Evolutionary conservation across 164 flowering plant genomes (phyloP).

Genomic region (Cinnamomum micranthum): DNA sequence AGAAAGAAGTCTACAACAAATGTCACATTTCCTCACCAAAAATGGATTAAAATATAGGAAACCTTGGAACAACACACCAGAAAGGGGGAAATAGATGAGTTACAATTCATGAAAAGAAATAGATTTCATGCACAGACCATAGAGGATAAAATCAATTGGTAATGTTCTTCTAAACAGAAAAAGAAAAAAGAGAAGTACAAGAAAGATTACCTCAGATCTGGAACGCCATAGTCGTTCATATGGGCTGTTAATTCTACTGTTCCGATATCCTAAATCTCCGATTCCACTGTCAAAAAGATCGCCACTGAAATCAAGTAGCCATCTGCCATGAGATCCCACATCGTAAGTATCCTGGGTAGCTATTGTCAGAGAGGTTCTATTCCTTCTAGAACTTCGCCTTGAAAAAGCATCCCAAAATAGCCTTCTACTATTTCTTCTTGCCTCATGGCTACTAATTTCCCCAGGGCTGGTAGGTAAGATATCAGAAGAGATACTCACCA

Average conservation of each 20-base stretch:
- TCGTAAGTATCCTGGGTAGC: slow-evolving; percentile 43
- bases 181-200: neutral
- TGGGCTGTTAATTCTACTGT: slow-evolving; percentile 39
- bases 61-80: too few relatives aligned
- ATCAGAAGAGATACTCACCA: slow-evolving; percentile 56
- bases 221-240: slow-evolving; percentile 48
- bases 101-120: too few relatives aligned
- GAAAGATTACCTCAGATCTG: slow-evolving; percentile 61
- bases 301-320: slow-evolving; percentile 64
- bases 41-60: too few relatives aligned
- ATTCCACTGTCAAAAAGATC: slow-evolving; percentile 43
- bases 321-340: slow-evolving; percentile 54
- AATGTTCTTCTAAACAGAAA: neutral
- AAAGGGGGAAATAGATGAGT: too few relatives aligned
- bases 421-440: slow-evolving; percentile 64
- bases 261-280: slow-evolving; percentile 38
- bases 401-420: slow-evolving; percentile 84
- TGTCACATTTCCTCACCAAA: too few relatives aligned
- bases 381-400: slow-evolving; percentile 63
- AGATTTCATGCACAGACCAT: too few relatives aligned
- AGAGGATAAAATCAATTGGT: too few relatives aligned
- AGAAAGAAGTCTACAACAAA: too few relatives aligned
- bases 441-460: slow-evolving; percentile 45
- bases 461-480: slow-evolving; percentile 29
- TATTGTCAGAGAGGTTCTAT: slow-evolving; percentile 41